A percentile compares a stretch with the other conserved stretches of the same genome.
phyloP scores from a whole-genome alignment of 768 basidiomycete genomes.

The Termitomyces sp. region DNA sequence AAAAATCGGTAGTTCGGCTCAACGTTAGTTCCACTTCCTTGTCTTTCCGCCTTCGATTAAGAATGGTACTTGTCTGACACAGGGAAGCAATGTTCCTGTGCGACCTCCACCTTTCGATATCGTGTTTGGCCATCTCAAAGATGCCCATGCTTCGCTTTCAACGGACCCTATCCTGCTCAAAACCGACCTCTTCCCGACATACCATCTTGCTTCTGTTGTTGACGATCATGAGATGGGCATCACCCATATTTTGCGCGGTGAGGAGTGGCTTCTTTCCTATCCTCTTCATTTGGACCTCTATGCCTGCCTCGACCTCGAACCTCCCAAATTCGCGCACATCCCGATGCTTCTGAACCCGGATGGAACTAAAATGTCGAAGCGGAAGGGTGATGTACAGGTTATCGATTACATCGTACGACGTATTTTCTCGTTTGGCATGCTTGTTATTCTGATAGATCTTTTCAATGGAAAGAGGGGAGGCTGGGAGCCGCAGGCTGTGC shows the following conservation, averaged over 20 bases:
- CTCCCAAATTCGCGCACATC: slow-evolving; percentile 86
- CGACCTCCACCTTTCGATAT: slow-evolving; percentile 55
- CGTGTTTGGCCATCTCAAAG: slow-evolving; percentile 69
- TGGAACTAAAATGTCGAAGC: slow-evolving; percentile 92
- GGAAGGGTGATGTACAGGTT: slow-evolving; percentile 85
- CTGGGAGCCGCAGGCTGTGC: slow-evolving; percentile 84
- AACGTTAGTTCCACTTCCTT: slow-evolving; percentile 51
- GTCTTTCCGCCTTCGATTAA: neutral
- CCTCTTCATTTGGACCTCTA: slow-evolving; percentile 91
- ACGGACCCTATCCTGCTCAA: slow-evolving; percentile 93
- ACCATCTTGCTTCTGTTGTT: slow-evolving; percentile 93
- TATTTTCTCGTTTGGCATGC: neutral
- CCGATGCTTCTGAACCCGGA: slow-evolving; percentile 88
- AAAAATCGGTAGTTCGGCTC: slow-evolving; percentile 79
- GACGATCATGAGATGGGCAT: slow-evolving; percentile 97
- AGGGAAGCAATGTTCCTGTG: slow-evolving; percentile 57
- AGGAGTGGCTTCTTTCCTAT: slow-evolving; percentile 97
- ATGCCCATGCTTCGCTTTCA: slow-evolving; percentile 71
- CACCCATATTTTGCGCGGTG: slow-evolving; percentile 91
- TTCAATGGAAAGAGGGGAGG: slow-evolving; percentile 64
- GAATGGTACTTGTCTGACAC: neutral
- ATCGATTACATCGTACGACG: slow-evolving; percentile 74
- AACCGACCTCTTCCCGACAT: slow-evolving; percentile 90
- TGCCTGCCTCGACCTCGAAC: slow-evolving; percentile 59
- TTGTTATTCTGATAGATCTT: neutral